phyloP scores from a whole-genome alignment of 306 rosid species.

The Potentilla sterilis region DNA sequence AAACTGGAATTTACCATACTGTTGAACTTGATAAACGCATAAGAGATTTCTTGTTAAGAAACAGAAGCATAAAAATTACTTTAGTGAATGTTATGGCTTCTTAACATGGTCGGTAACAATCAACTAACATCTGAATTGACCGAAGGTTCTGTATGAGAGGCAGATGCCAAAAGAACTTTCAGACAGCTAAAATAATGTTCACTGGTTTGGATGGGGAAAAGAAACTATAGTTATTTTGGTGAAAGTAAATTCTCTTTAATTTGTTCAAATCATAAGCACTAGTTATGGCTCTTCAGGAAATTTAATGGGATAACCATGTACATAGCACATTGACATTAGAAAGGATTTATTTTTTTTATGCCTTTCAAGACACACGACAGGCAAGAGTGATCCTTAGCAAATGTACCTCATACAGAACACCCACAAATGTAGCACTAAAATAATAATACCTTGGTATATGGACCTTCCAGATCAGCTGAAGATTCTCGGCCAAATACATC shows the following conservation, averaged over 20 bases:
- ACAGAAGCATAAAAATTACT: slow-evolving; percentile 21
- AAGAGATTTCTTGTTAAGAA: slow-evolving; percentile 17
- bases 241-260: not conserved
- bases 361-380: no score
- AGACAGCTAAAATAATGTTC: not conserved
- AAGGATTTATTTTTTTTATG: not conserved
- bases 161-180: not conserved
- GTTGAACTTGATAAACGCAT: slow-evolving; percentile 32
- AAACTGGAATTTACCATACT: slow-evolving; percentile 32
- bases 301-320: no score
- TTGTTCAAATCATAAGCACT: not conserved
- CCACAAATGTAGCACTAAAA: not conserved
- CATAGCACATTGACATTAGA: no score
- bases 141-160: not conserved
- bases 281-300: not conserved
- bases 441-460: slow-evolving; percentile 42
- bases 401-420: not conserved
- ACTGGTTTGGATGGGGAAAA: not conserved
- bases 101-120: not conserved
- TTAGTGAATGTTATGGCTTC: not conserved
- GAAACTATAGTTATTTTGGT: not conserved
- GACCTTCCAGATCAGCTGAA: slow-evolving; percentile 28
- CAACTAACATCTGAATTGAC: not conserved
- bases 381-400: not conserved
- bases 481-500: slow-evolving; percentile 59